Base-by-base conservation (phyloP, 345 rosid species). In the Reutealis trisperma region DNA sequence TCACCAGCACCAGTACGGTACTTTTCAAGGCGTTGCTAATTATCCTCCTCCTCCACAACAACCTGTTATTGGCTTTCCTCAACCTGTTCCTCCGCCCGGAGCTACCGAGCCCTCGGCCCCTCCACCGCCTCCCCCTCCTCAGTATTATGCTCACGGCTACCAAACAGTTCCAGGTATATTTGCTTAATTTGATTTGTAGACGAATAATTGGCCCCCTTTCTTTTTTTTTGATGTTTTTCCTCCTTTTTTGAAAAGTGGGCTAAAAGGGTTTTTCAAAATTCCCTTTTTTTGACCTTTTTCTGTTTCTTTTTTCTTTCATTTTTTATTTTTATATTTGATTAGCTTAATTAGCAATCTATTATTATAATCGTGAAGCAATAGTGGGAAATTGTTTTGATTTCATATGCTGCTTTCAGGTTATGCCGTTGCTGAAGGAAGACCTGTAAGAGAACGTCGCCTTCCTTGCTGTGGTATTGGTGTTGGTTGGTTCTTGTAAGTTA, bases 11-110 rank as follows among this genome's bases (percentile, higher is more conserved):
- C 78, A 89, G 22, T 95, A 95, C 83, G 99, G 98, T 10, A 95
- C 99, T 8, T 95, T 95, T 85, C 98, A 93, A 85, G 99, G 99
- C 60, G 97, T 92, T 47, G 92, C 97, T 70, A 93, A 89, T 80
- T 95, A 87, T 76, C 97, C 97, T 60, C 84, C 63, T 8, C 88
- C 78, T 18, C 89, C 86, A 25, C 86, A 75, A 8, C 77, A 72
- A 60, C 97, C 94, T n/a, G 91, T 82, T 49, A 82, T 88, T 42
- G 99, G 96, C 3, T 92, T 93, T 76, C 97, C 99, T 80, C 96
- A 92, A 81, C 99, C 98, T 4, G 85, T 80, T 2, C 84, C 98
- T 0, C 97, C 98, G 0, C 90, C 96, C 49, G 97, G 99, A 3
- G 83, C 72, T 58, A 62, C 84, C 71, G 87, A 79, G 41, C 73